Percentiles rank a stretch among this genome's conserved stretches.
Conservation (phyloP, 352 stramenopile species). For the Phytophthora sansomeana region DNA sequence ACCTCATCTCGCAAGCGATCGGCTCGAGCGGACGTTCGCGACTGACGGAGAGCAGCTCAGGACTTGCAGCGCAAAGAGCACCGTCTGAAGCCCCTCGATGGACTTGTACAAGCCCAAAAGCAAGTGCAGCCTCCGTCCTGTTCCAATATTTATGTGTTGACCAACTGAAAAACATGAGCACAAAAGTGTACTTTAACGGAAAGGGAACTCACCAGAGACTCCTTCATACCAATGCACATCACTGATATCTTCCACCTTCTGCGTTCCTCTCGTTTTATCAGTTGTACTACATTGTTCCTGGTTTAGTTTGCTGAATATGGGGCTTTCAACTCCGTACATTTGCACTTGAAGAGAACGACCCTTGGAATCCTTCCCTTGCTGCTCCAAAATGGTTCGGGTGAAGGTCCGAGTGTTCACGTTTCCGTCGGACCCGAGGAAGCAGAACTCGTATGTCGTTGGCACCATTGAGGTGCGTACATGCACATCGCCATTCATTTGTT, state of each 20-base stretch:
- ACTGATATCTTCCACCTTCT: slow-evolving; percentile 13
- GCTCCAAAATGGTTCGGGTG: slow-evolving; percentile 37
- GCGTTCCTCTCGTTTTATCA: neutral
- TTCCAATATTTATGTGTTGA: slow-evolving; percentile 45
- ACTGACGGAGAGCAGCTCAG: slow-evolving; percentile 8
- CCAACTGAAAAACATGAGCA: slow-evolving; percentile 20
- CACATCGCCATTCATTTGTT: neutral
- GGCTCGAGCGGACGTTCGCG: slow-evolving; percentile 16
- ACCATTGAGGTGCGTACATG: slow-evolving; percentile 54
- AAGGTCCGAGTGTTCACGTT: slow-evolving; percentile 87
- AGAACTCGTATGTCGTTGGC: slow-evolving; percentile 84
- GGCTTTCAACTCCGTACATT: neutral
- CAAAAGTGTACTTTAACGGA: slow-evolving; percentile 33
- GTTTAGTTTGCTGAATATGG: neutral
- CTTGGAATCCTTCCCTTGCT: neutral
- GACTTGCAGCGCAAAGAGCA: neutral
- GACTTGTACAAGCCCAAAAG: too few species aligned
- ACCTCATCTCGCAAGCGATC: slow-evolving; percentile 3
- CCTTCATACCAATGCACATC: slow-evolving; percentile 22
- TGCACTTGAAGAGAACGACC: neutral
- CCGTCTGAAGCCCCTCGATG: neutral
- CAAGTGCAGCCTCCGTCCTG: slow-evolving; percentile 13
- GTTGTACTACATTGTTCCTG: neutral
- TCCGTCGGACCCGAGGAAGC: slow-evolving; percentile 62
- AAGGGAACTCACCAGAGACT: slow-evolving; percentile 26